A percentile compares a stretch with the other conserved stretches of the same genome.
These are phyloP conservation scores for Glycine latifolia DNA, from an alignment of 306 rosid species.

Conservation along the genomic window DNA sequence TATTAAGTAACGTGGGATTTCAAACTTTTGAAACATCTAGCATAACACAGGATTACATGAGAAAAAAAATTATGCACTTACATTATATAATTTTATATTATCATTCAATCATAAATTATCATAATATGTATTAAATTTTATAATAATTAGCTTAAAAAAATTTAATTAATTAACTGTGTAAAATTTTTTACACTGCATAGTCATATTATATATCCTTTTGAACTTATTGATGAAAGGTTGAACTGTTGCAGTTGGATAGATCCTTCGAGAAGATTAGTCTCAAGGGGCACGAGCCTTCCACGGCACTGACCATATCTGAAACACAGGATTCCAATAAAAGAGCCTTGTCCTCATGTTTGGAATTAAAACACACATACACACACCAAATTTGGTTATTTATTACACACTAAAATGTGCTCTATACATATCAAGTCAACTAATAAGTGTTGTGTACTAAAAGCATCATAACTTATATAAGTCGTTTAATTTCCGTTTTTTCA, in stretches of 20 bases:
- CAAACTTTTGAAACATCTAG: too few relatives aligned
- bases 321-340: background rate
- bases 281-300: constrained; percentile 61
- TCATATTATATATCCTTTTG: background rate
- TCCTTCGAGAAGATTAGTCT: constrained; percentile 72
- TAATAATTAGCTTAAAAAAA: too few relatives aligned
- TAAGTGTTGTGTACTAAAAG: background rate
- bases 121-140: too few relatives aligned
- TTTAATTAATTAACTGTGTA: too few relatives aligned
- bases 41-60: too few relatives aligned
- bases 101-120: too few relatives aligned
- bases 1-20: too few relatives aligned
- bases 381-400: background rate
- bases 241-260: constrained; percentile 68
- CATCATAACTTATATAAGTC: constrained; percentile 6
- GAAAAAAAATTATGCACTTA: too few relatives aligned
- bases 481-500: constrained; percentile 30
- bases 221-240: constrained; percentile 53
- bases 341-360: background rate
- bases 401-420: background rate
- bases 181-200: too few relatives aligned
- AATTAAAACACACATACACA: too few relatives aligned
- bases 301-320: constrained; percentile 40
- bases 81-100: too few relatives aligned
- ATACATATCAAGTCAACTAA: background rate